Percentiles rank a stretch among this genome's conserved stretches.
Evolutionary conservation across 345 rosid species (phyloP).

Genomic region (Nasturtium officinale): DNA sequence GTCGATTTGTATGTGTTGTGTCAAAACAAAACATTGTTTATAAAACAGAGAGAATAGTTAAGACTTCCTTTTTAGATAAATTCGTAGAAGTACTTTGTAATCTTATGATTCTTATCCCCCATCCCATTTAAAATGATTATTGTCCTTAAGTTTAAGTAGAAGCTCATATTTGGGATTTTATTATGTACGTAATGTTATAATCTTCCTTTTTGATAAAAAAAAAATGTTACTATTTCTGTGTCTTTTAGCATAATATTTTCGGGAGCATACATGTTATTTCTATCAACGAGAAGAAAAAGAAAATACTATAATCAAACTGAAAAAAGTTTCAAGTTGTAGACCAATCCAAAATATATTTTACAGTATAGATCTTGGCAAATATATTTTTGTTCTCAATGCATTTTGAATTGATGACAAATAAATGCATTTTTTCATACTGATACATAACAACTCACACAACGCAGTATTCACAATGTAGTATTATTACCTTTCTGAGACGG

Average conservation of each 20-base stretch:
- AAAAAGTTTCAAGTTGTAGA: too few relatives aligned
- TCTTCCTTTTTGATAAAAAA: neutral
- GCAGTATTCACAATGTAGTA: neutral
- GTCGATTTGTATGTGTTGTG: too few relatives aligned
- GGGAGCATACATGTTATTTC: too few relatives aligned
- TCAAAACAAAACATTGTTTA: too few relatives aligned
- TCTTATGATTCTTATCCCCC: neutral
- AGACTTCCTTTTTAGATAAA: neutral
- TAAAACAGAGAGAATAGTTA: neutral
- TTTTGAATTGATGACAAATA: too few relatives aligned
- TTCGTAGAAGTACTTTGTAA: neutral
- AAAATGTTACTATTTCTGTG: slow-evolving; percentile 3
- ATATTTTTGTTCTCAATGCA: too few relatives aligned
- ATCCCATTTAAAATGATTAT: too few relatives aligned
- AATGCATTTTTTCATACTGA: neutral
- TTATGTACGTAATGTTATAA: neutral
- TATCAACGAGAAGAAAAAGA: too few relatives aligned
- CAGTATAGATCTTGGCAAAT: too few relatives aligned
- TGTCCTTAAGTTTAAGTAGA: neutral
- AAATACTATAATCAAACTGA: too few relatives aligned
- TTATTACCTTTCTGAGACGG: neutral
- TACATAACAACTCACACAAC: too few relatives aligned
- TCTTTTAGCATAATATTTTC: neutral
- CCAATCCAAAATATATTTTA: too few relatives aligned
- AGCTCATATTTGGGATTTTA: neutral